These are phyloP conservation scores for Stephanocyclus meneghinianus DNA, from an alignment of 352 stramenopile genomes.

Conservation along the genomic window DNA sequence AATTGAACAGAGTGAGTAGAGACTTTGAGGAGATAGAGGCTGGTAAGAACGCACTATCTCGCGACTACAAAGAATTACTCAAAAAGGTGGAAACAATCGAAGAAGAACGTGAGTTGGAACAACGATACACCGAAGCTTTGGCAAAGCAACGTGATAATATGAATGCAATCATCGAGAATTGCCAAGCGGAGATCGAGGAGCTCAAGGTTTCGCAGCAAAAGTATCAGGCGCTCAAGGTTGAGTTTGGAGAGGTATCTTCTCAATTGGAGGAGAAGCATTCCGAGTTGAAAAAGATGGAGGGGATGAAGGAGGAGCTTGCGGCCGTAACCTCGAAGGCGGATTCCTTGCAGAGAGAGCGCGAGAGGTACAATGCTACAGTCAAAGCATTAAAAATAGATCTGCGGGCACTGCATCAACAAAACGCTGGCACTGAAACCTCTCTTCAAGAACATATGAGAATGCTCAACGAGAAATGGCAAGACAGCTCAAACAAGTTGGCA, in stretches of 20 bases:
- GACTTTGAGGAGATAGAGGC: slow-evolving; percentile 17
- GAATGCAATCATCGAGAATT: slow-evolving; percentile 48
- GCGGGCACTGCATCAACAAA: slow-evolving; percentile 28
- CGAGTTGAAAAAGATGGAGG: slow-evolving; percentile 18
- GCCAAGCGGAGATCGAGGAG: slow-evolving; percentile 41
- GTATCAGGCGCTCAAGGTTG: slow-evolving; percentile 15
- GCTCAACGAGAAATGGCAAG: slow-evolving; percentile 44
- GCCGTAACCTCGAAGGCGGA: slow-evolving; percentile 22
- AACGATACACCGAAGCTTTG: slow-evolving; percentile 46
- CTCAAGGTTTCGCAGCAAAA: slow-evolving; percentile 32
- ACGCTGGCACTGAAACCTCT: slow-evolving; percentile 38
- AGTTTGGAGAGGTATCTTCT: background rate
- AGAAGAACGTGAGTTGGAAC: slow-evolving; percentile 47
- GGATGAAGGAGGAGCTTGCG: background rate
- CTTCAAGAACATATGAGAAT: slow-evolving; percentile 53
- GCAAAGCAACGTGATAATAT: slow-evolving; percentile 57
- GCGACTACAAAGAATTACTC: slow-evolving; percentile 31
- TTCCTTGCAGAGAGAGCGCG: slow-evolving; percentile 27
- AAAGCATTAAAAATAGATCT: slow-evolving; percentile 53
- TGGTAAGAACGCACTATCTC: slow-evolving; percentile 20
- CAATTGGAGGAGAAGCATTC: background rate
- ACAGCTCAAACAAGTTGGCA: slow-evolving; percentile 10
- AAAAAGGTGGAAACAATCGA: slow-evolving; percentile 43
- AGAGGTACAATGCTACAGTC: slow-evolving; percentile 54
- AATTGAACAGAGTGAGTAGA: slow-evolving; percentile 23